Evolutionary conservation across 257 asterid species (phyloP), one percentile per base, ranked within the genome.

Genomic region (Hygrophila difformis): DNA sequence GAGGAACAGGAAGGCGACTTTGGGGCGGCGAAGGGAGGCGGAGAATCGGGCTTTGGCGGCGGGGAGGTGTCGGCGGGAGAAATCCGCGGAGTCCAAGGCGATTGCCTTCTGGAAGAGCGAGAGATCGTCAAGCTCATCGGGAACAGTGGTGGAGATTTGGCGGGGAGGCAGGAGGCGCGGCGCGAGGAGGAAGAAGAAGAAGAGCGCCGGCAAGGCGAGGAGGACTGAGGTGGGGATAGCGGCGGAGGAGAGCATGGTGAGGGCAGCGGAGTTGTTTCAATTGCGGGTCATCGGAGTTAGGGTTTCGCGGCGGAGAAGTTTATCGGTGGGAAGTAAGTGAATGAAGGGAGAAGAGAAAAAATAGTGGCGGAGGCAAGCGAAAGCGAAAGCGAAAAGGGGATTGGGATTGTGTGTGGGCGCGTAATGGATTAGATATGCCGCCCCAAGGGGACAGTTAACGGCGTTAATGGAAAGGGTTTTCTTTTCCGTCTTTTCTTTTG

Each of bases 41-140:
- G 82, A 78, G 8, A 79, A 71, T 40, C 68, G 84, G 40, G 77
- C 72, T 66, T 63, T 83, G 42, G 75, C 55, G 33, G 87, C 44
- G 15, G 84, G 92, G 37, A 39, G 75, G 46, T 51, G 43, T 34
- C 59, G 55, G 57, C 77, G 56, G 22, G 59, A 37, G 61, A 49
- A 46, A 21, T 55, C 40, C 31, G 64, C 47, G 20, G 72, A 39
- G 57, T 70, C 76, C 48, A 51, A 31, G 34, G 75, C 64, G 59
- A 78, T 75, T 22, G 91, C 87, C 54, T 66, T 79, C 2, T 76
- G 81, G 63, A 82, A 82, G 50, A 82, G 91, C 23, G 91, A 68
- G 12, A 78, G 69, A 17, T 78, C 94, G 41, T 75, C 89, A 47
- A 82, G 72, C 51, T 82, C 93, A 35, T 78, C 93, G 9, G 80